phyloP scores from a whole-genome alignment of 2,329 filamentous ascomycete species.

The Neurospora sp. region DNA sequence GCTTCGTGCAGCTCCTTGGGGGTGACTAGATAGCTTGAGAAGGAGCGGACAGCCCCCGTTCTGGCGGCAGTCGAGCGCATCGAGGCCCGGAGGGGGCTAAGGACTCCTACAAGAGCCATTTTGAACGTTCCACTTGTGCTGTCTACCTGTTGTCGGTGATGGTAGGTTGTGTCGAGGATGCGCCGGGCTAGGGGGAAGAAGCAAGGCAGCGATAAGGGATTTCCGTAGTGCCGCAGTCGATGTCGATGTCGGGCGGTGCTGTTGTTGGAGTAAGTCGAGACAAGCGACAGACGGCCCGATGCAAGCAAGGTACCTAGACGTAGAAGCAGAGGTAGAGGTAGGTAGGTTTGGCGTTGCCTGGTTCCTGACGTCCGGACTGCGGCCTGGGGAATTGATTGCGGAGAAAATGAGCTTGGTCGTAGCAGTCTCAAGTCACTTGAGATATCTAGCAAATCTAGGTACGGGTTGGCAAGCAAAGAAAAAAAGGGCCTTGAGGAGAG shows the following conservation, averaged over 20 bases:
- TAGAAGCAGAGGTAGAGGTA: neutral
- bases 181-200: neutral
- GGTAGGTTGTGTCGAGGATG: neutral
- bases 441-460: neutral
- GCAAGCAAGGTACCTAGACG: neutral
- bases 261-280: neutral
- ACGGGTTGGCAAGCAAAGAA: neutral
- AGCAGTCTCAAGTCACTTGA: neutral
- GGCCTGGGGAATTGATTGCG: neutral
- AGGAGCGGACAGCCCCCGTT: slow-evolving; percentile 34
- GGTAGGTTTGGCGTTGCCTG: neutral
- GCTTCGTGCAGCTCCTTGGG: slow-evolving; percentile 74
- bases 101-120: slow-evolving; percentile 35
- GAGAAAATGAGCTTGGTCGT: neutral
- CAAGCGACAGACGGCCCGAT: neutral
- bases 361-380: neutral
- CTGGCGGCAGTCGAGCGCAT: neutral
- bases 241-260: neutral
- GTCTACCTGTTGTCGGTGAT: neutral
- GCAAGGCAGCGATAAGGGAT: neutral
- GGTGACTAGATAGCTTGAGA: slow-evolving; percentile 78
- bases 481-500: neutral
- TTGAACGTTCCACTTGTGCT: slow-evolving; percentile 2
- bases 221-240: neutral
- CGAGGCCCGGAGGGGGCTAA: slow-evolving; percentile 30